Evolutionary conservation across 1,284 basidiomycete genomes (phyloP), one percentile per base, ranked within the genome.

Genomic region (Mrakiaceae sp.): DNA sequence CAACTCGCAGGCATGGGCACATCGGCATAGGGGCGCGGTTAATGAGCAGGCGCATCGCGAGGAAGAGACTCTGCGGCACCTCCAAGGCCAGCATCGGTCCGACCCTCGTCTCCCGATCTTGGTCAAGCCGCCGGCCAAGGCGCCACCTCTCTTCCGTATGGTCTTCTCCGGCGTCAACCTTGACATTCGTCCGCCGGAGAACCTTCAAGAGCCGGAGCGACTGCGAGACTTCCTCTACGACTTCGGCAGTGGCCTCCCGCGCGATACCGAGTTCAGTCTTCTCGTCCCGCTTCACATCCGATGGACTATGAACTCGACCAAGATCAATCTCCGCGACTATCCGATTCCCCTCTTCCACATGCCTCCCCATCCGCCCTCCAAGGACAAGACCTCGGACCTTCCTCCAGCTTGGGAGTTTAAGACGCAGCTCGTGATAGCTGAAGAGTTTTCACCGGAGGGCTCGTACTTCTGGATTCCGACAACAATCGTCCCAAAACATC

Each of bases 381-480:
- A 62, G 43, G 51, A 67, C 12, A 61, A 62, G 16, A 56, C 65
- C 64, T 67, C 53, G n/a, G 60, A 63, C 47, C 27, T 27, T 27
- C 27, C 27, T 27, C 27, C 27, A 27, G 81, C 84, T 1, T 82
- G 86, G 75, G 79, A 82, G 47, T 86, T 93, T 71, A 83, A 87
- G 67, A 85, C 86, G 10, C 87, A 93, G 70, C 76, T 98, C 50
- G 87, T 95, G 66, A 81, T 97, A 58, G 92, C 86, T 1, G 95
- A 98, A 76, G 92, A 98, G 77, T 83, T 92, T 74, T 87, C 88
- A 1, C 82, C 82, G 2, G 77, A 81, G 0, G 77, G 83, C 50
- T 89, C 88, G 0, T 82, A 88, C 40, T 81, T 88, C 63, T 87
- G 87, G 82, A 78, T 92, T 43, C 76, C 83, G 5, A 87, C 85